Percentiles rank a stretch among this genome's conserved stretches.
Conservation (phyloP, 2,329 filamentous ascomycete species). For the Cercospora zeina region DNA sequence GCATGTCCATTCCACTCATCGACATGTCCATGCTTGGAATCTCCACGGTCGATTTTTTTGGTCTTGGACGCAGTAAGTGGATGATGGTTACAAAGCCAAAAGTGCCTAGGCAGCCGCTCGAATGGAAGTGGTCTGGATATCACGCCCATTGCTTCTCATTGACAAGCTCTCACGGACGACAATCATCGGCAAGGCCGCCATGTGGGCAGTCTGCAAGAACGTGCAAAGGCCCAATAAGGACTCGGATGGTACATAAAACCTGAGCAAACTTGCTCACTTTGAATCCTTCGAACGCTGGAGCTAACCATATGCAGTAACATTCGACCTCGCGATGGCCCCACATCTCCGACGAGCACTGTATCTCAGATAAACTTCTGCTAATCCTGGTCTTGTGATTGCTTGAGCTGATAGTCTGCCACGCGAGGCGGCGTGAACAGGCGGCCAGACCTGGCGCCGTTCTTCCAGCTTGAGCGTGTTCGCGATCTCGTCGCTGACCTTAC, state of each 20-base stretch:
- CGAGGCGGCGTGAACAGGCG: background rate
- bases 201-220: background rate
- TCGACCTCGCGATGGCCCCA: background rate
- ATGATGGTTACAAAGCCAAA: background rate
- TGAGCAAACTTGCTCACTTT: constrained; percentile 21
- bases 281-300: constrained; percentile 7
- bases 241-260: background rate
- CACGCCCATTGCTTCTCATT: background rate
- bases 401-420: background rate
- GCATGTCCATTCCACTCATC: background rate
- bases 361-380: constrained; percentile 1
- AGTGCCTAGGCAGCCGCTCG: background rate
- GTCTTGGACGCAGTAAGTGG: background rate
- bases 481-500: background rate
- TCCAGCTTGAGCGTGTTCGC: constrained; percentile 2
- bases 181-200: background rate
- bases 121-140: background rate
- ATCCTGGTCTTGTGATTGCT: constrained; percentile 2
- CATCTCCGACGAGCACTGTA: background rate
- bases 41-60: background rate
- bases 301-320: constrained; percentile 14
- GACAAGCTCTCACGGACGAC: background rate
- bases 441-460: background rate
- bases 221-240: background rate
- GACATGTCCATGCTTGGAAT: constrained; percentile 12